Conservation (phyloP, 2,329 filamentous ascomycete species). For the Didymella sp. region DNA sequence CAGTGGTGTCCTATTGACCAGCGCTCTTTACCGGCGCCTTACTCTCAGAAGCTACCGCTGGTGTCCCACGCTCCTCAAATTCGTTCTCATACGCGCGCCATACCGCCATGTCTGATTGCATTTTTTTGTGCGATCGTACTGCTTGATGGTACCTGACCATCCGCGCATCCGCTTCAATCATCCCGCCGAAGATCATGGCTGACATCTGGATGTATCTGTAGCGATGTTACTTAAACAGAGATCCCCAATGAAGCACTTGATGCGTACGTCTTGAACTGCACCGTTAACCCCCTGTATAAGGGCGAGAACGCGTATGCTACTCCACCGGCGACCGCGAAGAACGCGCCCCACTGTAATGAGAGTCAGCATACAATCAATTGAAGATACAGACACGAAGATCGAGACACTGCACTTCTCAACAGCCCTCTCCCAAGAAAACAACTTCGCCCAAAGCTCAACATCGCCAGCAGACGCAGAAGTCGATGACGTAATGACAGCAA, state of each 20-base stretch:
- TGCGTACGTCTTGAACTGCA: conserved; percentile 46
- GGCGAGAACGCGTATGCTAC: conserved; percentile 71
- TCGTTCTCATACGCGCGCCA: conserved; percentile 73
- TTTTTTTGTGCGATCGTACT: conserved; percentile 69
- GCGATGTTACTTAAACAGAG: background rate
- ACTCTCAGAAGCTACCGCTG: conserved; percentile 47
- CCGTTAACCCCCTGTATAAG: conserved; percentile 66
- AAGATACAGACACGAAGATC: background rate
- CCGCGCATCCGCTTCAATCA: conserved; percentile 75
- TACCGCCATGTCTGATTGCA: conserved; percentile 69
- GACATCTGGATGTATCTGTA: conserved; percentile 80
- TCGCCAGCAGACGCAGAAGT: background rate
- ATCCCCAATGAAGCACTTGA: too few relatives aligned
- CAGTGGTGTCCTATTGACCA: background rate
- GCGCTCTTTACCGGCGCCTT: conserved; percentile 25
- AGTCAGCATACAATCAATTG: background rate
- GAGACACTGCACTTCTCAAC: background rate
- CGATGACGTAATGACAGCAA: conserved; percentile 1
- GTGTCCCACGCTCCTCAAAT: conserved; percentile 53
- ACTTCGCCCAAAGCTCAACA: background rate
- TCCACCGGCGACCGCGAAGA: conserved; percentile 66
- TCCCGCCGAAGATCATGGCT: conserved; percentile 80
- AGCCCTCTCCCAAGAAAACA: background rate
- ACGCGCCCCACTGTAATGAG: conserved; percentile 67
- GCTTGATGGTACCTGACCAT: conserved; percentile 71